These are phyloP conservation scores for Lasiosphaeriaceae sp. DNA, from an alignment of 495 filamentous ascomycete species.

Conservation along the genomic window DNA sequence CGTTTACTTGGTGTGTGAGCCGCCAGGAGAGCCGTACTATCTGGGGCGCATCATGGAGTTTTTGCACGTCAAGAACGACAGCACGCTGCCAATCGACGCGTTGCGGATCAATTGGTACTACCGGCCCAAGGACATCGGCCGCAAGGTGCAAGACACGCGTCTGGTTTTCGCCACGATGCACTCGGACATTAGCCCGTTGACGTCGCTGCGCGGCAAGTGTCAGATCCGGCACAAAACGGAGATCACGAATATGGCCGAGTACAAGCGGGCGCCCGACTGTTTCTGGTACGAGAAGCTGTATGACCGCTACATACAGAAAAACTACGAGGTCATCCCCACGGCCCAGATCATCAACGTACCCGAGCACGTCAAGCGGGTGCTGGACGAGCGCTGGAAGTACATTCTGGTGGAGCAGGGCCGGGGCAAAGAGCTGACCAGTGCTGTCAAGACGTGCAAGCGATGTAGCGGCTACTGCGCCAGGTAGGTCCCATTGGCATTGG, in stretches of 20 bases:
- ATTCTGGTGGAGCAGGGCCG: slow-evolving; percentile 88
- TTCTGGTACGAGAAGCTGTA: slow-evolving; percentile 99
- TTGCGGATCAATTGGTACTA: slow-evolving; percentile 98
- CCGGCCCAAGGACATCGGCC: slow-evolving; percentile 89
- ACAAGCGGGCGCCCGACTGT: slow-evolving; percentile 74
- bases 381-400: slow-evolving; percentile 94
- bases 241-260: slow-evolving; percentile 76
- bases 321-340: slow-evolving; percentile 94
- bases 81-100: slow-evolving; percentile 70
- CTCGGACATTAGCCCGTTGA: slow-evolving; percentile 90
- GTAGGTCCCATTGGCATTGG: slow-evolving; percentile 43
- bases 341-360: slow-evolving; percentile 94
- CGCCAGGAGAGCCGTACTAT: slow-evolving; percentile 97
- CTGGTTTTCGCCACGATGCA: slow-evolving; percentile 96
- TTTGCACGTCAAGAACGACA: slow-evolving; percentile 72
- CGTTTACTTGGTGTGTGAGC: slow-evolving; percentile 95
- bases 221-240: slow-evolving; percentile 81
- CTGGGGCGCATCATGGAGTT: slow-evolving; percentile 98
- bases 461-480: slow-evolving; percentile 86
- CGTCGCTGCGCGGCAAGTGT: slow-evolving; percentile 89
- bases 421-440: slow-evolving; percentile 92
- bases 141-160: slow-evolving; percentile 83
- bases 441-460: slow-evolving; percentile 93
- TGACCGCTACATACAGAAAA: slow-evolving; percentile 95
- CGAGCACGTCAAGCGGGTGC: slow-evolving; percentile 83